These are phyloP conservation scores for Penicillium mononematosum DNA, from an alignment of 495 filamentous ascomycete genomes.

Conservation along the genomic window DNA sequence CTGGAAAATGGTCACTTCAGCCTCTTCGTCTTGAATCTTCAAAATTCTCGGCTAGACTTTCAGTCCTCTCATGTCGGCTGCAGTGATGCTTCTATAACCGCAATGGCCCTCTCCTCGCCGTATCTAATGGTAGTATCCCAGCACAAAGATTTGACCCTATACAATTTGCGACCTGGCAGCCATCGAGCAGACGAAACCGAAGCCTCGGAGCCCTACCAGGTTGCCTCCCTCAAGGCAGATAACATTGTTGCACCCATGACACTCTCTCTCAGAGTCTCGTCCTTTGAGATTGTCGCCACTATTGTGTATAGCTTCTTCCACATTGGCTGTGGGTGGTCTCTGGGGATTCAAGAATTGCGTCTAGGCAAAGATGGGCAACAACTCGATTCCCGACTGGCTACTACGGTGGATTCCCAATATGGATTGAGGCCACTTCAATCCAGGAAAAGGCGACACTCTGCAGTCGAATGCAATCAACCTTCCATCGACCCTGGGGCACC, in stretches of 20 bases:
- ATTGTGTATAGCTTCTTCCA: constrained; percentile 72
- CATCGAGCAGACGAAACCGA: constrained; percentile 13
- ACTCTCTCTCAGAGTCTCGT: constrained; percentile 66
- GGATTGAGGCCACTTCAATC: constrained; percentile 40
- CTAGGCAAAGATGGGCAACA: constrained; percentile 55
- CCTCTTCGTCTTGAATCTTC: constrained; percentile 59
- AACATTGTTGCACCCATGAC: constrained; percentile 77
- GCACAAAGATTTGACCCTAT: constrained; percentile 70
- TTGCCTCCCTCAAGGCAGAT: constrained; percentile 80
- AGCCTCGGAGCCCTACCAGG: constrained; percentile 50
- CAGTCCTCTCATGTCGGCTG: constrained; percentile 56
- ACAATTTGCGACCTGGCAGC: constrained; percentile 50
- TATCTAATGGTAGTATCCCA: constrained; percentile 77
- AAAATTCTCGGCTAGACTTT: constrained; percentile 39
- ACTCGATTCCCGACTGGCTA: constrained; percentile 54
- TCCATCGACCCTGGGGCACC: constrained; percentile 15
- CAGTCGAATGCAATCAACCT: constrained; percentile 1
- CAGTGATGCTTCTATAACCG: constrained; percentile 65
- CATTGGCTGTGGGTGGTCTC: constrained; percentile 71
- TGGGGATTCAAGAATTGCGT: constrained; percentile 85
- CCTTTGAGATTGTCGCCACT: constrained; percentile 64
- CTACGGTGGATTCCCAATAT: constrained; percentile 45
- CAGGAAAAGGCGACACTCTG: constrained; percentile 29
- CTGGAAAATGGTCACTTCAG: constrained; percentile 75
- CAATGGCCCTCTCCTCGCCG: constrained; percentile 70